Base-by-base conservation (phyloP, 2,329 filamentous ascomycete genomes). In the Epichloe elymi region DNA sequence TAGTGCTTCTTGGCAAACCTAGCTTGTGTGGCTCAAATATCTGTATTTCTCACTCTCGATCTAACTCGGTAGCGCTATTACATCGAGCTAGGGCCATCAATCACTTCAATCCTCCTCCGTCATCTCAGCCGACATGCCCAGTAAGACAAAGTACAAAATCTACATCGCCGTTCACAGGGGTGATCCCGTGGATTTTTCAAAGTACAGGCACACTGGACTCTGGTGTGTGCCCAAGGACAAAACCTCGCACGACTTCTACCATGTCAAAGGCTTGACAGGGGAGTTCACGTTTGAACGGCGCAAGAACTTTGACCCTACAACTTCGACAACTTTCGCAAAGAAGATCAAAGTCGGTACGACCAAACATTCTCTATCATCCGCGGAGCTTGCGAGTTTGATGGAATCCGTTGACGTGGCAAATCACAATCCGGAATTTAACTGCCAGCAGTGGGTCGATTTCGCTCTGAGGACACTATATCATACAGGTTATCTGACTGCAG, bases 381-480 rank as follows among this genome's bases (percentile, higher is more conserved):
- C 30, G 19, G 39, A 53, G 48, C 50, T 54, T 38, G 26, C 5
- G 14, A 23, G 15, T 1, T 26, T 30, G 26, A 48, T 53, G 45
- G 7, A 51, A 30, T 41, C 35, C 2, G 47, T 53, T 20, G 3
- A 17, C 3, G 43, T 54, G 48, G 5, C 15, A 2, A 54, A 53
- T 20, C 1, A 36, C 14, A 36, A 54, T 42, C 50, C 44, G 14
- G 53, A 54, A 39, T 54, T 54, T 43, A 53, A 54, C 35, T 54
- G 53, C 45, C 50, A 54, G 23, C 36, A 48, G 30, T 54, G 53
- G 51, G 51, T 52, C 20, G 40, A 50, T 23, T 26, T 3, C 23
- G 51, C 43, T 19, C 20, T 53, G 23, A 44, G 5, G 19, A 40
- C n/a, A 40, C 53, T 55, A 26, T 23, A n/a, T 23, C 20, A 53